phyloP scores from a whole-genome alignment of 495 filamentous ascomycete genomes.

The Talaromyces wortmannii region DNA sequence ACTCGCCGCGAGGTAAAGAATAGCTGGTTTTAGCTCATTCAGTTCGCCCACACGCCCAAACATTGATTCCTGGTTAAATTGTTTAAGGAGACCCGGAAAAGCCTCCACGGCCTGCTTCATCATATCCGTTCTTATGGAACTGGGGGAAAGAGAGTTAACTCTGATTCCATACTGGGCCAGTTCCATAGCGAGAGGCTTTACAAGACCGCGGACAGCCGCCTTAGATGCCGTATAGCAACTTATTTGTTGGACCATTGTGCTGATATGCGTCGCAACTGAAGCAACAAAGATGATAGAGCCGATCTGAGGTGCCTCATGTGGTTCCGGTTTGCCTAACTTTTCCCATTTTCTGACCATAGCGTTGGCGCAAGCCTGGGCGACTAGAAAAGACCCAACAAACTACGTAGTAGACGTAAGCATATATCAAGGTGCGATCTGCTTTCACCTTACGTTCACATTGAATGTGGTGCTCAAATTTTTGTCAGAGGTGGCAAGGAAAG shows the following conservation, averaged over 20 bases:
- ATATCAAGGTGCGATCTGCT: too few species aligned
- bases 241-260: conserved; percentile 65
- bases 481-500: too few species aligned
- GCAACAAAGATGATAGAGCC: conserved; percentile 33
- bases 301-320: too few species aligned
- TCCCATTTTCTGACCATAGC: conserved; percentile 40
- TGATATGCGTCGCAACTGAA: conserved; percentile 41
- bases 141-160: conserved; percentile 39
- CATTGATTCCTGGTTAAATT: conserved; percentile 71
- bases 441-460: too few species aligned
- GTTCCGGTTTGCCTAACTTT: conserved; percentile 38
- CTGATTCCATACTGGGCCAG: conserved; percentile 31
- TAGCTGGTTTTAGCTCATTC: conserved; percentile 76
- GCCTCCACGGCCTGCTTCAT: conserved; percentile 36
- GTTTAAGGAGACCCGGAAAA: conserved; percentile 57
- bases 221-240: conserved; percentile 69
- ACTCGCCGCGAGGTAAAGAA: conserved; percentile 71
- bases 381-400: conserved; percentile 30
- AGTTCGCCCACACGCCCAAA: conserved; percentile 65
- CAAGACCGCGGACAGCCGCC: conserved; percentile 56
- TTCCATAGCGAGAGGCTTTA: conserved; percentile 65
- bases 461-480: too few species aligned
- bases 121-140: conserved; percentile 41
- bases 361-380: conserved; percentile 54
- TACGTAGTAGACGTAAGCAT: too few species aligned